phyloP scores from a whole-genome alignment of 345 rosid species.

The Gossypium mustelinum region DNA sequence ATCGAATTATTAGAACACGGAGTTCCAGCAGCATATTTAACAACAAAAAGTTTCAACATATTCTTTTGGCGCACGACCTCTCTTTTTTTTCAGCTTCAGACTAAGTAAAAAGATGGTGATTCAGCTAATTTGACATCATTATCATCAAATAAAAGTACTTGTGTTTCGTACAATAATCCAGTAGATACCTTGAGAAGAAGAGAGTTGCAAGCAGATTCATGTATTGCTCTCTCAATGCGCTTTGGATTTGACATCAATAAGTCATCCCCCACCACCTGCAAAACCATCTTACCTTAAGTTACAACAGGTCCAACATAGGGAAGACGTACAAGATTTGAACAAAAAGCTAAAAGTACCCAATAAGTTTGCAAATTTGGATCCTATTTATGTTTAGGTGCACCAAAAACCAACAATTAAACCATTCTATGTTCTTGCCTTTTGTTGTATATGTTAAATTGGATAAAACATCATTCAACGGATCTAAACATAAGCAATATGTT shows the following conservation, averaged over 20 bases:
- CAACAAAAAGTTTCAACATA: not conserved
- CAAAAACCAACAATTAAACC: slow-evolving; percentile 6
- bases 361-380: not conserved
- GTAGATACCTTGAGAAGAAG: slow-evolving; percentile 83
- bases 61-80: not conserved
- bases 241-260: slow-evolving; percentile 83
- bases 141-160: not conserved
- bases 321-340: not conserved
- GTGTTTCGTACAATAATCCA: slow-evolving; percentile 12
- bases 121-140: not conserved
- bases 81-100: not conserved
- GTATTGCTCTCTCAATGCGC: slow-evolving; percentile 74
- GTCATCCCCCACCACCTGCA: slow-evolving; percentile 91
- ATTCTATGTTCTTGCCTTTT: slow-evolving; percentile 3
- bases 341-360: not conserved
- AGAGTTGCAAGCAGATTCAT: slow-evolving; percentile 79
- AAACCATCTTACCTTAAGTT: slow-evolving; percentile 15
- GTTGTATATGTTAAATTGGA: not conserved
- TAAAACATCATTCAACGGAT: not conserved
- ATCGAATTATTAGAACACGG: not conserved
- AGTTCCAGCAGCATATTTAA: not conserved
- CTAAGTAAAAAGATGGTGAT: not conserved
- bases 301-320: slow-evolving; percentile 2
- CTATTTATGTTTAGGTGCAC: not conserved
- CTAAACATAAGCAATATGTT: slow-evolving; percentile 12